Evolutionary conservation across 805 yeast genomes (phyloP), one percentile per base, ranked within the genome.

Genomic region (Grigorovia yakushimaensis): DNA sequence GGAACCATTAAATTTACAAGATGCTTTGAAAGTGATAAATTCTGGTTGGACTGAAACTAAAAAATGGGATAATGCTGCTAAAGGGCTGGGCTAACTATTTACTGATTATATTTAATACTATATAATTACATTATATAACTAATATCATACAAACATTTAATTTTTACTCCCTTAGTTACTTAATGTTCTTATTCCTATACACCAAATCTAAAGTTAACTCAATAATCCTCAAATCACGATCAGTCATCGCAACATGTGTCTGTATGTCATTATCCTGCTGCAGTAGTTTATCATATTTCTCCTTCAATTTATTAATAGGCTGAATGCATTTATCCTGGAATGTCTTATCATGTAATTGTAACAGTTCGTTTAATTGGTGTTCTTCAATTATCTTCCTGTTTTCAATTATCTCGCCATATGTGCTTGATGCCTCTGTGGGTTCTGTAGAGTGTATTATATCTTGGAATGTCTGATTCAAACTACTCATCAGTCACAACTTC

Each of bases 11-110:
- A 87, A 85, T 62, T 73, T 91, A 56, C 72, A 70, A 49, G 95
- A 88, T 61, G 78, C 84, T 39, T 61, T 88, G 45, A 74, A 75
- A 53, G 76, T 89, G 21, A 74, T 89, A 39, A 80, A 86, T 56
- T 77, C 84, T 3, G 96, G 96, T 18, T 89, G 98, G 98, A 73
- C 75, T 15, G 81, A 79, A 50, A 79, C 79, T 20, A 87, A 82
- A 44, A 77, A 79, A 54, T 89, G 93, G 91, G 82, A 77, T 49
- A 66, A 71, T 33, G 76, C 76, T 6, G 65, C 71, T 1, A 66
- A 62, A 33, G 47, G 47, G 3, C 6, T 36, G 35, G 45, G 45
- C 35, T 43, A 43, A 22, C 4, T 18, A 22, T 17, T 6, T 17
- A 20, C 37, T 17, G 37, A 17, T n/a, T 35, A 20, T 6, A 27